phyloP scores from a whole-genome alignment of 371 early-diverging fungal species.

The Mortierella polycephala region DNA sequence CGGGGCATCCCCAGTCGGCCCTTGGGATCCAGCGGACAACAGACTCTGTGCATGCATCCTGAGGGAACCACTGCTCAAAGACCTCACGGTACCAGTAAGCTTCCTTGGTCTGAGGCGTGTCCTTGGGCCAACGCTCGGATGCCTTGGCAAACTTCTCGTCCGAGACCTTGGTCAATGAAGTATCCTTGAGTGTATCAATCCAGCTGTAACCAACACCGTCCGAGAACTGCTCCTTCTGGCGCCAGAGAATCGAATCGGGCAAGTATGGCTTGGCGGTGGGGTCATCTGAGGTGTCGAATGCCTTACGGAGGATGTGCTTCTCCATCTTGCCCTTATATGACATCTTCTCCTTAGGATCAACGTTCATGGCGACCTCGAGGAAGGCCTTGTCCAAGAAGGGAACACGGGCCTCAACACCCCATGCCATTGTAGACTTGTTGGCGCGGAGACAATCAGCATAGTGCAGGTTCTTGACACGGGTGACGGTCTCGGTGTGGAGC shows the following conservation, averaged over 20 bases:
- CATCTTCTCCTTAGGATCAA: constrained; percentile 84
- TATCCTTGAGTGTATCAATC: constrained; percentile 92
- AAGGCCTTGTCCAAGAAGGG: constrained; percentile 94
- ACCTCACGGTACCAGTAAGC: constrained; percentile 93
- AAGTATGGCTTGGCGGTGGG: constrained; percentile 84
- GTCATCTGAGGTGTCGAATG: constrained; percentile 80
- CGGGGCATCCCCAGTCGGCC: constrained; percentile 96
- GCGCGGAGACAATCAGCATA: constrained; percentile 95
- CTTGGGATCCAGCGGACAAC: constrained; percentile 97
- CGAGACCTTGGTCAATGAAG: constrained; percentile 73
- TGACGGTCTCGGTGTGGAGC: constrained; percentile 90
- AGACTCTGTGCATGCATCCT: constrained; percentile 85
- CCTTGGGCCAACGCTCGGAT: constrained; percentile 80
- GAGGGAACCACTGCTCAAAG: constrained; percentile 94
- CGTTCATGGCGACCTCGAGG: constrained; percentile 88
- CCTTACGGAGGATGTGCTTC: constrained; percentile 88
- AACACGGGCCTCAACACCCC: constrained; percentile 98
- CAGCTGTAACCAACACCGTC: constrained; percentile 98
- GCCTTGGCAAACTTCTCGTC: constrained; percentile 81
- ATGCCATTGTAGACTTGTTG: constrained; percentile 98
- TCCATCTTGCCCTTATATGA: constrained; percentile 81
- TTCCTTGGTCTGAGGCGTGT: constrained; percentile 95
- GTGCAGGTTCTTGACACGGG: constrained; percentile 93
- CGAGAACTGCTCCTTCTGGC: constrained; percentile 98
- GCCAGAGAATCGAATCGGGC: constrained; percentile 92